phyloP scores from a whole-genome alignment of 78 protist species.

The Dictyostelium capitatum region DNA sequence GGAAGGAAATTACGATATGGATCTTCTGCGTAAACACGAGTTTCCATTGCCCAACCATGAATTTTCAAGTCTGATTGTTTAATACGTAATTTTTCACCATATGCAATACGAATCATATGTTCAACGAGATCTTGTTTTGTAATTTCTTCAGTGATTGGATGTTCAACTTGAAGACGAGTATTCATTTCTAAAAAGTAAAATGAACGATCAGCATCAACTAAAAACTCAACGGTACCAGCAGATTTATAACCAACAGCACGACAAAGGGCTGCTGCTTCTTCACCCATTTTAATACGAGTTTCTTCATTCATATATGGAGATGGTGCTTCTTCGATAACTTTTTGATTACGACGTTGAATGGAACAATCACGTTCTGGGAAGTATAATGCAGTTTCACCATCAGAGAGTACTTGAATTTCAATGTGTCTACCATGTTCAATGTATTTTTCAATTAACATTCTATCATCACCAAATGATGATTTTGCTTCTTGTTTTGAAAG shows the following conservation, averaged over 20 bases:
- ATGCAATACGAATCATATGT: conserved; percentile 94
- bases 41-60: conserved; percentile 96
- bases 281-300: conserved; percentile 90
- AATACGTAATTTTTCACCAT: conserved; percentile 86
- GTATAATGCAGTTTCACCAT: conserved; percentile 91
- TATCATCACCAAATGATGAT: conserved; percentile 94
- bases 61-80: conserved; percentile 89
- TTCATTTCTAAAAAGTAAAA: conserved; percentile 99
- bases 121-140: conserved; percentile 97
- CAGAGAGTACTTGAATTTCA: conserved; percentile 96
- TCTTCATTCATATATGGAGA: conserved; percentile 85
- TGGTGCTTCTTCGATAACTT: conserved; percentile 95
- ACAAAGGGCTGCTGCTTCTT: conserved; percentile 93
- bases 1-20: conserved; percentile 93
- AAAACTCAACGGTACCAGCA: conserved; percentile 98
- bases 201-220: conserved; percentile 89
- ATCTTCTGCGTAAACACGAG: conserved; percentile 98
- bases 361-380: conserved; percentile 96
- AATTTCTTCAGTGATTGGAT: conserved; percentile 97
- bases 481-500: conserved; percentile 86
- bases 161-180: conserved; percentile 99
- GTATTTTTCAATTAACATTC: conserved; percentile 96
- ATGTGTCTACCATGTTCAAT: conserved; percentile 98
- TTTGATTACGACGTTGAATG: conserved; percentile 97
- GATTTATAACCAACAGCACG: conserved; percentile 92